These are phyloP conservation scores for Xylogone sp. DNA, from an alignment of 2,329 filamentous ascomycete species.

Conservation along the genomic window DNA sequence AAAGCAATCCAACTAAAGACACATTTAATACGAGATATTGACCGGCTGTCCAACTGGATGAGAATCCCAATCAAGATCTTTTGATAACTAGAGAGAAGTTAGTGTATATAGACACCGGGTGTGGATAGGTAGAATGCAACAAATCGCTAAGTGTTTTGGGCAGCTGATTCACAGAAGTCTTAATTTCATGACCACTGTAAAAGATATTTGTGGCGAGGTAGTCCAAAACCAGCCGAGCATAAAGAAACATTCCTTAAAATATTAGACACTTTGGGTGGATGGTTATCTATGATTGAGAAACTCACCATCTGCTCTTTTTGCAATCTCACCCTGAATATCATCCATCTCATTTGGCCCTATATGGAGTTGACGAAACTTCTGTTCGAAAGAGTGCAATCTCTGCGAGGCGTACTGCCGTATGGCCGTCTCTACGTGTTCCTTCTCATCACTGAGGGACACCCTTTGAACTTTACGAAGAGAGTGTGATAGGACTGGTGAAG, in stretches of 20 bases:
- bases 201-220: conserved; percentile 30
- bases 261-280: neutral
- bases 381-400: conserved; percentile 3
- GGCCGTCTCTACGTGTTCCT: conserved; percentile 11
- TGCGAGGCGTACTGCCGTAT: conserved; percentile 18
- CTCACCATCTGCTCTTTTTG: conserved; percentile 19
- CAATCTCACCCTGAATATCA: conserved; percentile 14
- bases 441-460: conserved; percentile 25
- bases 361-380: no score
- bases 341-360: conserved; percentile 9
- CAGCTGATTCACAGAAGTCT: conserved; percentile 17
- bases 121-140: neutral
- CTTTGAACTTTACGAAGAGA: conserved; percentile 12
- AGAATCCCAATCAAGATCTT: conserved; percentile 26
- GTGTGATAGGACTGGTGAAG: conserved; percentile 12
- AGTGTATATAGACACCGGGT: neutral
- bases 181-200: conserved; percentile 20
- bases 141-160: conserved; percentile 10
- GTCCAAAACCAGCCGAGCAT: conserved; percentile 31
- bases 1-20: conserved; percentile 35
- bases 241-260: conserved; percentile 34
- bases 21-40: conserved; percentile 22
- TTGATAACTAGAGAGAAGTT: conserved; percentile 22
- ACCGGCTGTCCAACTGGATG: conserved; percentile 20
- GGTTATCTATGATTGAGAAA: neutral